A percentile compares a stretch with the other conserved stretches of the same genome.
These are phyloP conservation scores for Calonectria hawksworthii DNA, from an alignment of 2,329 filamentous ascomycete species.

Conservation along the genomic window DNA sequence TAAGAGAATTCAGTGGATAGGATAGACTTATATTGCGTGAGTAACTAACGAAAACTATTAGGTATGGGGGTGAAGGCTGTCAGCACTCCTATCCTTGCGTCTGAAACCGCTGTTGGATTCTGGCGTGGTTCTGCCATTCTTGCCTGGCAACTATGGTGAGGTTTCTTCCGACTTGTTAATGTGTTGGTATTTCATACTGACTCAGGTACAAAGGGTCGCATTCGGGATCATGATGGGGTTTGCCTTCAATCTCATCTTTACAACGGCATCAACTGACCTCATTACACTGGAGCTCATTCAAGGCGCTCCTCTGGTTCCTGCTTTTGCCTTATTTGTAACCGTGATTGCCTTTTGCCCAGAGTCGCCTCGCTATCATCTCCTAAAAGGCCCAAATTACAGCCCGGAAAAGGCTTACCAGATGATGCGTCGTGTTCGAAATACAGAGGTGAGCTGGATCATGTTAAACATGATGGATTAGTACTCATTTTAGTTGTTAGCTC, in stretches of 20 bases:
- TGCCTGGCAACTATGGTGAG: constrained; percentile 59
- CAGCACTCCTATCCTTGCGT: constrained; percentile 60
- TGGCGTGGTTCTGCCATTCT: constrained; percentile 62
- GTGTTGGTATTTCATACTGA: neutral
- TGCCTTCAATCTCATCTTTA: constrained; percentile 55
- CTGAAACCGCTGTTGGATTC: constrained; percentile 59
- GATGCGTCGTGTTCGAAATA: constrained; percentile 53
- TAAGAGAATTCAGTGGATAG: constrained; percentile 35
- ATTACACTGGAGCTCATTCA: constrained; percentile 51
- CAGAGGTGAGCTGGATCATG: constrained; percentile 41
- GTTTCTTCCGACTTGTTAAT: constrained; percentile 27
- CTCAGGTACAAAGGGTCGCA: constrained; percentile 43
- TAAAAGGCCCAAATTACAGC: constrained; percentile 53
- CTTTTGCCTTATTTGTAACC: constrained; percentile 51
- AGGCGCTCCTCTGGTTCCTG: constrained; percentile 55
- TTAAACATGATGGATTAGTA: neutral
- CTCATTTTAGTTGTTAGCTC: constrained; percentile 42
- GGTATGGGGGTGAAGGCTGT: constrained; percentile 64
- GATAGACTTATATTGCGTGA: neutral
- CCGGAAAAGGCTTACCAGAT: constrained; percentile 54
- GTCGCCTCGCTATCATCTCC: constrained; percentile 58
- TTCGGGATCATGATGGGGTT: constrained; percentile 56
- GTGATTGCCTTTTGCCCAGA: constrained; percentile 56
- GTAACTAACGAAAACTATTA: constrained; percentile 20
- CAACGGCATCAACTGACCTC: constrained; percentile 29